Evolutionary conservation across 257 asterid genomes (phyloP), one percentile per base, ranked within the genome.

Genomic region (Scutellaria galericulata): DNA sequence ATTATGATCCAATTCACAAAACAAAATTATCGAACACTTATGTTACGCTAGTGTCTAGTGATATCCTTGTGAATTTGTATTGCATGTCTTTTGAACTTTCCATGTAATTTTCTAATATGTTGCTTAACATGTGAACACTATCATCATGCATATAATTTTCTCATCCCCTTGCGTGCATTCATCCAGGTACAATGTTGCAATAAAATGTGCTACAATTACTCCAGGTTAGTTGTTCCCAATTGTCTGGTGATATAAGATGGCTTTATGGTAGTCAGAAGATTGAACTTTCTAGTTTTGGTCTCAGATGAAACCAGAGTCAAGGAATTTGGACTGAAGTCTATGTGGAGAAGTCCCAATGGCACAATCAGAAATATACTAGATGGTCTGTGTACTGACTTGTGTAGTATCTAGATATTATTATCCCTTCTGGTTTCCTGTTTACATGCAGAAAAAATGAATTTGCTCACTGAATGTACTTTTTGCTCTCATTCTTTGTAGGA

Each of bases 281-380:
- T 46, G 7, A 46, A 37, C 22, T 64, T 58, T 68, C 27, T 27
- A 18, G 2, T 41, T 76, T 44, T 53, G 55, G 70, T 66, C 79
- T 70, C 93, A 93, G 98, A 93, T 80, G 98, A 90, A 84, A 61
- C 83, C 66, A 85, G 98, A 83, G 96, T 93, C 73, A 79, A 90
- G 83, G 96, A 93, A 83, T 90, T 82, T 74, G 96, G 88, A 77
- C 88, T 93, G 74, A 93, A 93, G 75, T 52, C 85, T 37, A 93
- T 90, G 97, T 93, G 97, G 98, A 87, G 77, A 81, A 93, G 97
- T 68, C 98, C 98, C 80, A 93, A 90, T 72, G 98, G 98, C 83
- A 93, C 97, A 66, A 90, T 93, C 83, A 82, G 98, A 83, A 93
- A 93, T 79, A 88, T 90, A 52, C 77, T 93, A 76, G 77, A 93